phyloP scores from a whole-genome alignment of 345 rosid genomes.

The Pugionium cornutum region DNA sequence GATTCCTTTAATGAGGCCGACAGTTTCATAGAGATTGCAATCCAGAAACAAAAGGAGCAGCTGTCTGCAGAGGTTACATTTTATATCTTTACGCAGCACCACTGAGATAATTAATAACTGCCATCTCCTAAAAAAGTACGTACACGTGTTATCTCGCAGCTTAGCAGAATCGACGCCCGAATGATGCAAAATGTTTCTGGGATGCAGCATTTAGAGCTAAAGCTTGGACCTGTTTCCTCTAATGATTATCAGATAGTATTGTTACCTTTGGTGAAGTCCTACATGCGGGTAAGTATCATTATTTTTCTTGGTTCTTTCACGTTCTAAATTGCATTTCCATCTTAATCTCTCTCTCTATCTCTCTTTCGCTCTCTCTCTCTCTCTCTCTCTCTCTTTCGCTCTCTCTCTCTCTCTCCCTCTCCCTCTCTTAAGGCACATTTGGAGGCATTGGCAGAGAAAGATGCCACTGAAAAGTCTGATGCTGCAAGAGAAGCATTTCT shows the following conservation, averaged over 20 bases:
- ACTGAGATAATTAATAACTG: slow-evolving; percentile 4
- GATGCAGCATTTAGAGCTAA: slow-evolving; percentile 85
- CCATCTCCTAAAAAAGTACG: slow-evolving; percentile 2
- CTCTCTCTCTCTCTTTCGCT: slow-evolving; percentile 12
- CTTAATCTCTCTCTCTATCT: slow-evolving; percentile 3
- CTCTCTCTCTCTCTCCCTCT: slow-evolving; percentile 7
- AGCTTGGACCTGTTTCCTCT: slow-evolving; percentile 71
- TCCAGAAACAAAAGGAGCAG: slow-evolving; percentile 81
- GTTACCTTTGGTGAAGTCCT: slow-evolving; percentile 74
- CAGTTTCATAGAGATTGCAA: slow-evolving; percentile 72
- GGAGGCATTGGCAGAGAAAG: slow-evolving; percentile 91
- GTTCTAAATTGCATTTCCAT: slow-evolving; percentile 11
- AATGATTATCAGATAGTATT: slow-evolving; percentile 67
- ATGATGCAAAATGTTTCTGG: slow-evolving; percentile 67
- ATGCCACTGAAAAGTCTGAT: slow-evolving; percentile 95
- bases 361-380: background rate
- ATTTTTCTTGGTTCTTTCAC: background rate
- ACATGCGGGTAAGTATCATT: slow-evolving; percentile 65
- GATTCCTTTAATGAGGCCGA: slow-evolving; percentile 70
- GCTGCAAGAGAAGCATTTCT: slow-evolving; percentile 97
- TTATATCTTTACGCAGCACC: slow-evolving; percentile 26
- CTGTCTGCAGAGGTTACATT: slow-evolving; percentile 68
- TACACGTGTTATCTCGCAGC: slow-evolving; percentile 51
- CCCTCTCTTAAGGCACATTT: slow-evolving; percentile 56
- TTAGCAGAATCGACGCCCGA: slow-evolving; percentile 77